A percentile compares a stretch with the other conserved stretches of the same genome.
phyloP scores from a whole-genome alignment of 345 rosid genomes.

The Schrenkiella parvula region DNA sequence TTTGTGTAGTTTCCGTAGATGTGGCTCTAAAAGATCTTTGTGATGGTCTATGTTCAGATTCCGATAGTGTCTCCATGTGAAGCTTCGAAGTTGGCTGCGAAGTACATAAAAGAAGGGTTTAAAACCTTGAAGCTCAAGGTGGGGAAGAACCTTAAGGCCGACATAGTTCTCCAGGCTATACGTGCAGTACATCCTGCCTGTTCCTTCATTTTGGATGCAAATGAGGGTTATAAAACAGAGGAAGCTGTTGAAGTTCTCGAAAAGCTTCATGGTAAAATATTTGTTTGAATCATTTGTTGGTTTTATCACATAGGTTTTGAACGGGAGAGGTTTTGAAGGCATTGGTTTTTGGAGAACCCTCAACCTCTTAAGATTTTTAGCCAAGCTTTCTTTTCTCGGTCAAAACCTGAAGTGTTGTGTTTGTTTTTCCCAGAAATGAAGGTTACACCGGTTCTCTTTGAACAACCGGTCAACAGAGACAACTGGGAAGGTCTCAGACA shows the following conservation, averaged over 20 bases:
- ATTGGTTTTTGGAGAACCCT: not conserved
- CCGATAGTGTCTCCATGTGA: constrained; percentile 83
- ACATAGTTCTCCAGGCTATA: constrained; percentile 79
- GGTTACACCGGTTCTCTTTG: constrained; percentile 83
- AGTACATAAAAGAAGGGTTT: constrained; percentile 69
- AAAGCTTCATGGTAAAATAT: constrained; percentile 58
- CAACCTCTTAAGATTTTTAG: not conserved
- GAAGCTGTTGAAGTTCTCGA: constrained; percentile 86
- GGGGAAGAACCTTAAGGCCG: constrained; percentile 73
- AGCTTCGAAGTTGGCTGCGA: constrained; percentile 71
- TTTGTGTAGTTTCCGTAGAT: not conserved
- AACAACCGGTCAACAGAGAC: constrained; percentile 90
- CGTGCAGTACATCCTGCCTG: constrained; percentile 68
- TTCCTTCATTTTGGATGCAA: constrained; percentile 88
- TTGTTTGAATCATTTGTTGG: not conserved
- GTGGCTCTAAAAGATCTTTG: constrained; percentile 3
- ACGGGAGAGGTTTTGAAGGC: not conserved
- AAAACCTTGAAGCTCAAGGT: constrained; percentile 88
- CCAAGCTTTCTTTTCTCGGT: not conserved
- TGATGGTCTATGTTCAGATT: constrained; percentile 48
- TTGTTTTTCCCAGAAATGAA: constrained; percentile 60
- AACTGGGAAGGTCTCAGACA: constrained; percentile 90
- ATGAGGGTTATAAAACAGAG: constrained; percentile 74
- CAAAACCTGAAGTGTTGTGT: not conserved
- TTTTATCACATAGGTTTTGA: not conserved